Conservation (phyloP, 1,139 yeast species). For the Blastobotrys proliferans region DNA sequence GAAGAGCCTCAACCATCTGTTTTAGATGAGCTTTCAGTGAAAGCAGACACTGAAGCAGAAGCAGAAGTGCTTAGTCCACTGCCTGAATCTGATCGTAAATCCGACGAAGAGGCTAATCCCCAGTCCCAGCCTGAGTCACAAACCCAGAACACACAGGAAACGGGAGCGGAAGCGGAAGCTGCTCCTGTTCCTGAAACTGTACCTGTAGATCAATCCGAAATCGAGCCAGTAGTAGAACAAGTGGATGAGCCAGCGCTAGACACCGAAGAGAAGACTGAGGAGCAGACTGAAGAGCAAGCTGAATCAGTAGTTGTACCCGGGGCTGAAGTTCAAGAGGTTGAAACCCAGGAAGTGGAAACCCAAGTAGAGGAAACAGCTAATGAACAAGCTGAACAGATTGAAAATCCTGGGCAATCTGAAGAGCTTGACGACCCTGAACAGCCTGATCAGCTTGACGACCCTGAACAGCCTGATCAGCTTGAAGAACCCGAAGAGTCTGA, state of each 20-base stretch:
- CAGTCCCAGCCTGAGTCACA: no score
- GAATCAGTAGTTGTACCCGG: constrained; percentile 5
- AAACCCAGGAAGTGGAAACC: neutral
- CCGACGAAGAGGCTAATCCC: neutral
- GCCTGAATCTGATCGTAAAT: neutral
- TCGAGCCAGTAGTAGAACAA: neutral
- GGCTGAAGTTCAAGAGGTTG: constrained; percentile 1
- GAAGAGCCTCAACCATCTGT: neutral
- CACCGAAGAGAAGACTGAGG: neutral
- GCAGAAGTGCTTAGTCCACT: no score
- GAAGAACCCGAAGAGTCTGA: constrained; percentile 2
- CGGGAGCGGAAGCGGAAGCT: neutral
- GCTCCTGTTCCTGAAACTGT: neutral
- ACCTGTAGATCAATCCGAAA: neutral
- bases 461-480: neutral
- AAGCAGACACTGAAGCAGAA: constrained; percentile 2
- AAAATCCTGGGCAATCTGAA: constrained; percentile 2
- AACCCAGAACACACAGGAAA: no score
- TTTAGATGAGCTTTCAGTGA: neutral
- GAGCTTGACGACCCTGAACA: constrained; percentile 9
- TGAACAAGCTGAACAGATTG: neutral
- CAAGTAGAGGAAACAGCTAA: neutral
- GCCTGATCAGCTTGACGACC: neutral
- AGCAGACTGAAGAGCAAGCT: constrained; percentile 1
- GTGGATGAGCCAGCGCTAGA: constrained; percentile 1